phyloP scores from a whole-genome alignment of 2,329 filamentous ascomycete genomes.

The Pyrenophora tritici-repentis region DNA sequence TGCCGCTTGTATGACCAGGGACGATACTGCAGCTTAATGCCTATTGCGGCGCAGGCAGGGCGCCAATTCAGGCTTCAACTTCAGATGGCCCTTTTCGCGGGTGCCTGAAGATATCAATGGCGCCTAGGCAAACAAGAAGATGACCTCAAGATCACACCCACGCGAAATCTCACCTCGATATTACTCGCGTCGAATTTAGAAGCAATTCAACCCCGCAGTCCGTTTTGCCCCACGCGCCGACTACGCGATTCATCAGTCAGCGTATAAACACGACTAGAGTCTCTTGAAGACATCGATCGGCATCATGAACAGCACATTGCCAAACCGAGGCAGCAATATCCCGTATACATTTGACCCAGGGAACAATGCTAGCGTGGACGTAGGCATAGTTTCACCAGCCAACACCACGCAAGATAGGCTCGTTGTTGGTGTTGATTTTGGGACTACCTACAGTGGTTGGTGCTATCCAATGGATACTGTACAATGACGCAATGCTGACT shows the following conservation, averaged over 20 bases:
- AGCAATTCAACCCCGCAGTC: conserved; percentile 19
- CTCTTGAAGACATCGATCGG: conserved; percentile 4
- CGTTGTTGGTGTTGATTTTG: conserved; percentile 81
- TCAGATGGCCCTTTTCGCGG: conserved; percentile 16
- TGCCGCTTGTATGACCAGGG: conserved; percentile 22
- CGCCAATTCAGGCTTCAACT: conserved; percentile 33
- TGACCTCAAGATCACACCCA: conserved; percentile 29
- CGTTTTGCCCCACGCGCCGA: conserved; percentile 19
- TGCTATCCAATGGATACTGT: neutral
- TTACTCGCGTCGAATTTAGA: neutral
- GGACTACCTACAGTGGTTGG: conserved; percentile 78
- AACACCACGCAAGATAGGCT: conserved; percentile 60
- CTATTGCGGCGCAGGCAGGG: conserved; percentile 9
- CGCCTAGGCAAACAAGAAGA: conserved; percentile 35
- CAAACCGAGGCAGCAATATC: conserved; percentile 34
- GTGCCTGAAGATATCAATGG: conserved; percentile 37
- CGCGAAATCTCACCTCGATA: conserved; percentile 10
- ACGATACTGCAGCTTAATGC: conserved; percentile 21
- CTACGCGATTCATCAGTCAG: conserved; percentile 2
- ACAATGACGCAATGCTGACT: neutral
- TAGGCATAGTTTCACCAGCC: conserved; percentile 15
- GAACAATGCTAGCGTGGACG: conserved; percentile 29
- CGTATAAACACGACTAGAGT: conserved; percentile 4
- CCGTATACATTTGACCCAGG: conserved; percentile 40
- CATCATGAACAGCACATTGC: conserved; percentile 30